Base-by-base conservation (phyloP, 345 rosid species). In the Durio zibethinus region DNA sequence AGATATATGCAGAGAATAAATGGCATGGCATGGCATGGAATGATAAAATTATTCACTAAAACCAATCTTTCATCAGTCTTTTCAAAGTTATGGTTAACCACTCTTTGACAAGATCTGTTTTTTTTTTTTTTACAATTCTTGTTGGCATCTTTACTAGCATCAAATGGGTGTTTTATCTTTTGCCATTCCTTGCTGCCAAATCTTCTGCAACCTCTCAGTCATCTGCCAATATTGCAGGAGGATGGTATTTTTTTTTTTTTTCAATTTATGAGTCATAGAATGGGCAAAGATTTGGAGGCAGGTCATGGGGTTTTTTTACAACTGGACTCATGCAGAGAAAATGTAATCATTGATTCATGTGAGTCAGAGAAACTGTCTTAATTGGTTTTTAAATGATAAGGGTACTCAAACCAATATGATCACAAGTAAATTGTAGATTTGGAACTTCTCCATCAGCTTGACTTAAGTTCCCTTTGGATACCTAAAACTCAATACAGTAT, bases 281-380 rank as follows among this genome's bases (percentile, higher is more conserved):
- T 80, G 85, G 87, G 83, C 81, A 48, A 40, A 31, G 50, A 69
- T 66, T 62, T 48, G 61, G 59, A 72, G 70, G 76, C 72, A 23
- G 82, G 76, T 52, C 10, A 80, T 80, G 83, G 82, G 74, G 11
- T 18, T 42, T 53, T 12, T 36, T 50, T 50, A 18, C 61, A 70
- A 31, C 25, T 50, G 23, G 62, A 69, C 6, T 47, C 73, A 27
- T 68, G 2, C 33, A 68, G 35, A 43, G 35, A 68, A 23, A 43
- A 69, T 27, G 73, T 27, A 69, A 45, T 67, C 35, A 23, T n/a
- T n/a, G n/a, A n/a, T n/a, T n/a, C n/a, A n/a, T n/a, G n/a, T n/a
- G n/a, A n/a, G n/a, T n/a, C n/a, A n/a, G n/a, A n/a, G n/a, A n/a
- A n/a, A n/a, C n/a, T n/a, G n/a, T n/a, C n/a, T n/a, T n/a, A n/a